Evolutionary conservation across 176 grass and related monocot species (phyloP).

Genomic region (Tillandsia fasciculata): DNA sequence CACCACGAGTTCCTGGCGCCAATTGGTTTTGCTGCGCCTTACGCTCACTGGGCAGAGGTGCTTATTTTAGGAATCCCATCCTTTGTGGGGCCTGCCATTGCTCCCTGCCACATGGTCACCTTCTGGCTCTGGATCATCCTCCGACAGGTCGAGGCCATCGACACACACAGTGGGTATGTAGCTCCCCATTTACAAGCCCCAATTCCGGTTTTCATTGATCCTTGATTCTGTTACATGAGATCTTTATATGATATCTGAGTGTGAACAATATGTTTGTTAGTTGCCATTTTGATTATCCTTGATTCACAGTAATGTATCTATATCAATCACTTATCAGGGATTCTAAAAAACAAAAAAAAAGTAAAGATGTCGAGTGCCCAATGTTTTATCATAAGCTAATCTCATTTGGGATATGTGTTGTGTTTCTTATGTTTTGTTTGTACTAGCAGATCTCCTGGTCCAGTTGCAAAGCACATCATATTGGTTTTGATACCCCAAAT

Average conservation of each 20-base stretch:
- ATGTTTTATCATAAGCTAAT: too few relatives aligned
- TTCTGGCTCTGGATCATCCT: slow-evolving; percentile 82
- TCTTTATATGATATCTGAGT: not conserved
- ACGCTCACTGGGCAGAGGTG: slow-evolving; percentile 89
- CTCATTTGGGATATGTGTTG: too few relatives aligned
- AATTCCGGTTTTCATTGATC: not conserved
- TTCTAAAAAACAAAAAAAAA: too few relatives aligned
- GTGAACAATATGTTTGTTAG: not conserved
- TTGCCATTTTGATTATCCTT: too few relatives aligned
- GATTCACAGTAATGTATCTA: too few relatives aligned
- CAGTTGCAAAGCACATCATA: too few relatives aligned
- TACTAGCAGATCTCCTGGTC: too few relatives aligned
- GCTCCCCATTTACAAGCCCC: not conserved
- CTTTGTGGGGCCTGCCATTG: slow-evolving; percentile 57
- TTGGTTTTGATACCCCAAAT: too few relatives aligned
- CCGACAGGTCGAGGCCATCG: slow-evolving; percentile 82
- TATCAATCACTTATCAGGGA: too few relatives aligned
- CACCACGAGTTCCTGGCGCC: slow-evolving; percentile 89
- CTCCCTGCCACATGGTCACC: slow-evolving; percentile 82
- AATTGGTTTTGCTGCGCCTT: slow-evolving; percentile 76
- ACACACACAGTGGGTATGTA: slow-evolving; percentile 87
- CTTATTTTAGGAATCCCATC: slow-evolving; percentile 73
- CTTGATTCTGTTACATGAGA: not conserved
- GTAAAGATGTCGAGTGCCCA: too few relatives aligned
- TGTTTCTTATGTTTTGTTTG: too few relatives aligned